These are phyloP conservation scores for Paecilomyces sp. DNA, from an alignment of 2,329 filamentous ascomycete species.

Conservation along the genomic window DNA sequence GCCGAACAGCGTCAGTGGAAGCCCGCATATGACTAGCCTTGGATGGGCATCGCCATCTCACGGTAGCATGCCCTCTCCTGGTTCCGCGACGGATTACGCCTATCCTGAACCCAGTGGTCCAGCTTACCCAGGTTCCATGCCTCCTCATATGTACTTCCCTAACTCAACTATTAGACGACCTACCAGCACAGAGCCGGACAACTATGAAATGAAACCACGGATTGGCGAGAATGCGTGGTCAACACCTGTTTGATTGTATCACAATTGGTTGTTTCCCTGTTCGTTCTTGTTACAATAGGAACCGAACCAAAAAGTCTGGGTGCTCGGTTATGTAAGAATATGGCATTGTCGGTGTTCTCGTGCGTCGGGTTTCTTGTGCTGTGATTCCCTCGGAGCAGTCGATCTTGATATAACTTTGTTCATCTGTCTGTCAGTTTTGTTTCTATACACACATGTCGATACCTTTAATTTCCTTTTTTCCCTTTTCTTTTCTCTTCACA, in stretches of 20 bases:
- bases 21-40: conserved; percentile 74
- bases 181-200: conserved; percentile 66
- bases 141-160: conserved; percentile 65
- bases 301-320: background rate
- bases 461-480: background rate
- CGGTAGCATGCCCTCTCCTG: conserved; percentile 63
- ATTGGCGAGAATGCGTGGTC: conserved; percentile 29
- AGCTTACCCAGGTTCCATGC: conserved; percentile 36
- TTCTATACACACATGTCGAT: conserved; percentile 8
- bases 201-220: conserved; percentile 55
- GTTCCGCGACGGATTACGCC: conserved; percentile 65
- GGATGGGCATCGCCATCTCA: conserved; percentile 85
- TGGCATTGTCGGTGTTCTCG: background rate
- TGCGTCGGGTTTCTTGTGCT: background rate
- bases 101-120: conserved; percentile 67
- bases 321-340: background rate
- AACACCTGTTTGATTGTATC: conserved; percentile 20
- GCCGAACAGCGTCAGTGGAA: conserved; percentile 67
- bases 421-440: conserved; percentile 4
- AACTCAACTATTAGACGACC: conserved; percentile 63
- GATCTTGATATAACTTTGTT: conserved; percentile 10
- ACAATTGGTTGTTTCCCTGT: background rate
- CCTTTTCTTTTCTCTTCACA: conserved; percentile 2
- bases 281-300: background rate
- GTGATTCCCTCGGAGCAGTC: conserved; percentile 15